phyloP scores from a whole-genome alignment of 2,329 filamentous ascomycete species.

The Alternaria viburni region DNA sequence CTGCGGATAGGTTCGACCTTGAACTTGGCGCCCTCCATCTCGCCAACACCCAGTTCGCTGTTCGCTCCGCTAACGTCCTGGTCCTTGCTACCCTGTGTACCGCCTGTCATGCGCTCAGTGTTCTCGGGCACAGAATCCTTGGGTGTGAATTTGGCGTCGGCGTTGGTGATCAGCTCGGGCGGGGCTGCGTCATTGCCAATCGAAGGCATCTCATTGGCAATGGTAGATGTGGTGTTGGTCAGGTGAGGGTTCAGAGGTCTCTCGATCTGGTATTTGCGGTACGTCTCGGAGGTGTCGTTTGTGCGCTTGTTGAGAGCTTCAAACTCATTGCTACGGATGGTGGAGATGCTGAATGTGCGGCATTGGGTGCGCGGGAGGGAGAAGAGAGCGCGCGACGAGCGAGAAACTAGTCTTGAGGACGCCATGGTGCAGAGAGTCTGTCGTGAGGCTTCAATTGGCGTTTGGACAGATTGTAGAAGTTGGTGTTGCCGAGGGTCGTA shows the following conservation, averaged over 20 bases:
- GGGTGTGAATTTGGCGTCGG: constrained; percentile 62
- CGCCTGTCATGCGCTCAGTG: constrained; percentile 70
- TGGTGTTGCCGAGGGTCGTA: constrained; percentile 25
- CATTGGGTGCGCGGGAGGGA: constrained; percentile 42
- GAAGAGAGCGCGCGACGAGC: constrained; percentile 53
- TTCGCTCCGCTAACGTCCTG: constrained; percentile 42
- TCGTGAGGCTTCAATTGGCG: constrained; percentile 21
- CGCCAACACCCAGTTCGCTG: constrained; percentile 39
- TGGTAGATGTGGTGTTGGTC: constrained; percentile 69
- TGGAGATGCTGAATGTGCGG: constrained; percentile 48
- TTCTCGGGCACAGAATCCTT: constrained; percentile 67
- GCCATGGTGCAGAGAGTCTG: constrained; percentile 50
- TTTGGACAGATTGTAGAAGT: constrained; percentile 6
- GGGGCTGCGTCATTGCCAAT: constrained; percentile 64
- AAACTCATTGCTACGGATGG: constrained; percentile 46
- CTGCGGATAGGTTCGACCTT: constrained; percentile 88
- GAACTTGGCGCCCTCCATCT: constrained; percentile 64
- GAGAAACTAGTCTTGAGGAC: constrained; percentile 52
- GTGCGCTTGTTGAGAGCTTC: constrained; percentile 56
- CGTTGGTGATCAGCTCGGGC: constrained; percentile 65
- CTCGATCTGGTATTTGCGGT: constrained; percentile 63
- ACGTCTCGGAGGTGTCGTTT: constrained; percentile 60
- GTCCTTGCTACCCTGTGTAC: constrained; percentile 59
- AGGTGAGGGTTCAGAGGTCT: constrained; percentile 67
- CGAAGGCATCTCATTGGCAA: constrained; percentile 67